Evolutionary conservation across 2,329 filamentous ascomycete genomes (phyloP), one percentile per base, ranked within the genome.

Genomic region (Colletotrichum acutatum): DNA sequence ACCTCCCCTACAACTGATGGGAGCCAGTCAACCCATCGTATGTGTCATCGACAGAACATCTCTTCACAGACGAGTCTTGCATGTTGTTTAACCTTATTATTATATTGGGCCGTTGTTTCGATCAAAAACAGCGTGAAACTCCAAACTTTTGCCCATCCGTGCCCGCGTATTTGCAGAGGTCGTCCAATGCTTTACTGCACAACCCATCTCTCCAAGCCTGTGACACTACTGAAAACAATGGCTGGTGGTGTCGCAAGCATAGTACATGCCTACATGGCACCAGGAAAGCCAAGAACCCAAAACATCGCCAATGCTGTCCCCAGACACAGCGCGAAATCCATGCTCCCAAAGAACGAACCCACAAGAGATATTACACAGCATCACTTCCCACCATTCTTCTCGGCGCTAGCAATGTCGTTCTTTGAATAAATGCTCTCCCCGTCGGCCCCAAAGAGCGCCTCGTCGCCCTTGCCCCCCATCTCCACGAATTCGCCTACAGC

Each of bases 401-500:
- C 79, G 1, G 79, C 76, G 66, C 76, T 77, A 3, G 72, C 76
- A 19, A 85, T 78, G 62, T 86, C 85, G 2, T 79, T 75, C 69
- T 82, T 80, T 14, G 85, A 81, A 76, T 90, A 90, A 71, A 86
- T 83, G 77, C 87, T 89, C 49, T 79, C 82, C 28, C 80, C 81
- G 66, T 94, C 92, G 62, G 94, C 86, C 11, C 89, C 90, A 80
- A 92, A 98, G 16, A 98, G 86, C 56, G 89, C 86, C 81, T 95
- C 91, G 78, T 98, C 96, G 5, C 95, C 96, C 78, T 93, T 94
- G 19, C 95, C 95, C 52, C 96, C 96, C 86, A 97, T 89, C 74
- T 92, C 90, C 81, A 95, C 92, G 77, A 98, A 98, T 78, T 97
- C 95, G 5, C 89, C 86, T 0, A 94, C 88, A 37, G 90, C 53